Conservation (phyloP, 2,329 filamentous ascomycete genomes). For the Fusarium albosuccineum region DNA sequence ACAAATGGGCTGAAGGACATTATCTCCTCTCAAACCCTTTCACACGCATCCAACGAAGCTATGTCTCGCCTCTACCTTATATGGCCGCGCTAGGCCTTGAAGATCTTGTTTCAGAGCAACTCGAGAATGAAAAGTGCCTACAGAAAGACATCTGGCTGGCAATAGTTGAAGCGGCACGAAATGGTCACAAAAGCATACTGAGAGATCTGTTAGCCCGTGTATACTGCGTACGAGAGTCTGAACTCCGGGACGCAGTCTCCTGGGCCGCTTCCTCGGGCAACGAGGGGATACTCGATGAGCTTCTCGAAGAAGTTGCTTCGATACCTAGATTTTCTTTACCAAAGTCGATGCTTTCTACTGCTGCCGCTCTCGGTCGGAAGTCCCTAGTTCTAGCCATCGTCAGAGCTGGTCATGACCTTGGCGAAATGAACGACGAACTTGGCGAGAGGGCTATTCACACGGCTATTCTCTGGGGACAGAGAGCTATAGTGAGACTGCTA, state of each 20-base stretch:
- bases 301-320: not conserved
- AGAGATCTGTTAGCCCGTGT: not conserved
- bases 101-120: not conserved
- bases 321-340: not conserved
- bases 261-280: not conserved
- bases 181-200: not conserved
- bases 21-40: slow-evolving; percentile 7
- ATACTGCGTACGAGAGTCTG: not conserved
- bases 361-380: too few species aligned
- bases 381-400: not conserved
- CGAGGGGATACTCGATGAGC: not conserved
- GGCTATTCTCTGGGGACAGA: not conserved
- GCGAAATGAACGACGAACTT: not conserved
- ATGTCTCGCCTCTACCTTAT: not conserved
- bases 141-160: not conserved
- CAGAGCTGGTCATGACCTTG: not conserved
- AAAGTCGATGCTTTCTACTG: not conserved
- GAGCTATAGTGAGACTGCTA: not conserved
- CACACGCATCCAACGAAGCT: not conserved
- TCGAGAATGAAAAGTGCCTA: not conserved
- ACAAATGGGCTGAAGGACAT: not conserved
- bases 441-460: not conserved
- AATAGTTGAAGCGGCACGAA: slow-evolving; percentile 3
- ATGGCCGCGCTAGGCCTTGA: not conserved
- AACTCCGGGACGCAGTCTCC: not conserved